phyloP scores from a whole-genome alignment of 2,329 filamentous ascomycete species.

The Aspergillus pseudotamarii region DNA sequence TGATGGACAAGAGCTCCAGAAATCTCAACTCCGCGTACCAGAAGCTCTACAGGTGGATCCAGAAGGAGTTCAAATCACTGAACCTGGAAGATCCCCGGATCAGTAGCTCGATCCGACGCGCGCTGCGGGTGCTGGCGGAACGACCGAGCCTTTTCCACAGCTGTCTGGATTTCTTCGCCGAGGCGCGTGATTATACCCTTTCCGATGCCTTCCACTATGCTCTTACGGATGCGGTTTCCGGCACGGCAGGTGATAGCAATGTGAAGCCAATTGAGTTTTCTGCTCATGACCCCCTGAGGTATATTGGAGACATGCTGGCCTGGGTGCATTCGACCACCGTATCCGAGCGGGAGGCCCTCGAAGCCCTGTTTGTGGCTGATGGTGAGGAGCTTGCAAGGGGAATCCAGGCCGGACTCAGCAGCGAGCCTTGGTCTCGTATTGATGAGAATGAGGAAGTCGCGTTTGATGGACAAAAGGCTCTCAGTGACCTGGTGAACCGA shows the following conservation, averaged over 20 bases:
- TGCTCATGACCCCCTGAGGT: constrained; percentile 87
- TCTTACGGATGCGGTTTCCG: constrained; percentile 70
- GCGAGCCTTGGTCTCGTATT: constrained; percentile 76
- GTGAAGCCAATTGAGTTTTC: constrained; percentile 91
- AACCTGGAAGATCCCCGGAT: constrained; percentile 95
- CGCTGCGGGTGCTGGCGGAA: constrained; percentile 84
- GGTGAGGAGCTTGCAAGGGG: constrained; percentile 84
- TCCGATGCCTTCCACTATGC: constrained; percentile 89
- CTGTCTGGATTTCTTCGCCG: constrained; percentile 89
- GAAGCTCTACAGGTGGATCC: constrained; percentile 94
- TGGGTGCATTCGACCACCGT: constrained; percentile 95
- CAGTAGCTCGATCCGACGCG: constrained; percentile 78
- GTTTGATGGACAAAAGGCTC: constrained; percentile 79
- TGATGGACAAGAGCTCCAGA: constrained; percentile 88
- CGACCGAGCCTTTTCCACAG: constrained; percentile 88
- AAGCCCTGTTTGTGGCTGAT: constrained; percentile 87
- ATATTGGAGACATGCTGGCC: constrained; percentile 95
- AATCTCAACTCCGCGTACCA: constrained; percentile 88
- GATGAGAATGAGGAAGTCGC: constrained; percentile 59
- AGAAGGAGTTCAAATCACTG: constrained; percentile 86
- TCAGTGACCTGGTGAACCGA: constrained; percentile 84
- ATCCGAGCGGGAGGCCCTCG: constrained; percentile 88
- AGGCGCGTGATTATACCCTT: constrained; percentile 81
- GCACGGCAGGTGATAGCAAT: constrained; percentile 60
- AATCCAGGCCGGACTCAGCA: constrained; percentile 76